A percentile compares a stretch with the other conserved stretches of the same genome.
Evolutionary conservation across 2,329 filamentous ascomycete genomes (phyloP).

Genomic region (Sporothrix variecibatus): DNA sequence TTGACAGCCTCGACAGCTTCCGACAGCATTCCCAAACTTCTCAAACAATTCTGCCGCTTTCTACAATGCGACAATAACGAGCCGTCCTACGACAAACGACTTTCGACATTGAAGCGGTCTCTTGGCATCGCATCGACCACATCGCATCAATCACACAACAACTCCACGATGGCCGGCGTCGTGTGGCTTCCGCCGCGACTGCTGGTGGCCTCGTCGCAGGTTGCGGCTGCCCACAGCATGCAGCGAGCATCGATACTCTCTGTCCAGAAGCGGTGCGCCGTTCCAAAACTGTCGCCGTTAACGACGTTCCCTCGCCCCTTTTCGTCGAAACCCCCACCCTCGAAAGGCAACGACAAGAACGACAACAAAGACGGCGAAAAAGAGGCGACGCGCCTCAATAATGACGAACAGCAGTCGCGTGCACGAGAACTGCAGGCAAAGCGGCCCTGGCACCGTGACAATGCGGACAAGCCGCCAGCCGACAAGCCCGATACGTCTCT

Average conservation of each 20-base stretch:
- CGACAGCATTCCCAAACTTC: neutral
- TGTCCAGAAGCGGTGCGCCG: neutral
- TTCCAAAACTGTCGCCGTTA: neutral
- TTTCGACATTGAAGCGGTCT: neutral
- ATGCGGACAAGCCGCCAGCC: constrained; percentile 48
- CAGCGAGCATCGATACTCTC: neutral
- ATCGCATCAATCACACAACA: neutral
- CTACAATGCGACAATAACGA: neutral
- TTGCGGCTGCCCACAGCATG: neutral
- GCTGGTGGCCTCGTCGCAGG: neutral
- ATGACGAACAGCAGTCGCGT: neutral
- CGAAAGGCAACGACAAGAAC: neutral
- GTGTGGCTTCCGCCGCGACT: neutral
- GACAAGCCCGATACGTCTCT: constrained; percentile 33
- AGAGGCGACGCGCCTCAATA: neutral
- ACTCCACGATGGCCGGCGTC: neutral
- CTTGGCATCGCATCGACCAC: neutral
- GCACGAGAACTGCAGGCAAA: neutral
- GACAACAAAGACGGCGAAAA: neutral
- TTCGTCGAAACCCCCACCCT: neutral
- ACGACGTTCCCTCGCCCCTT: neutral
- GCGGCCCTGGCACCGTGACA: constrained; percentile 66
- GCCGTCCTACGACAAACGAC: neutral
- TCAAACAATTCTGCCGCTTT: neutral
- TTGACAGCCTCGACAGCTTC: neutral